Base-by-base conservation (phyloP, 1,139 yeast species). In the Lodderomyces orthopsilosis region DNA sequence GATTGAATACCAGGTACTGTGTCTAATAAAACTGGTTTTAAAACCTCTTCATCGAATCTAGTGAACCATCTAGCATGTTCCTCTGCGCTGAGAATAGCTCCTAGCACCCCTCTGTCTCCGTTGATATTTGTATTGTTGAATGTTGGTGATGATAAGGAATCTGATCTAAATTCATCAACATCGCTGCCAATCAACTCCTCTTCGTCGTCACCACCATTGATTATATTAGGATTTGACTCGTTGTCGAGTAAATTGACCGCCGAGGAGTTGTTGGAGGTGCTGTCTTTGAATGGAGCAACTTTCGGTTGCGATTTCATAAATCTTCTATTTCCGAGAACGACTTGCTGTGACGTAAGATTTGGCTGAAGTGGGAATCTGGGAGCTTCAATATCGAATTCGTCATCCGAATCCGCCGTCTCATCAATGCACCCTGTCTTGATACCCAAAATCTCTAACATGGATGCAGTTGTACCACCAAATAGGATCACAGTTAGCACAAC, bases 391-490 rank as follows among this genome's bases (percentile, higher is more conserved):
- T 91, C 98, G 61, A 93, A 93, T 61, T 93, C 98, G 58, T 93
- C 98, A 62, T 93, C 98, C 35, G 90, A 81, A 36, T 83, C 93
- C 35, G 62, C 61, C 39, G 71, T 71, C 43, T 88, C 96, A 55
- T 85, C 93, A 24, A 87, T 75, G 48, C 93, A 89, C 0, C 98
- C 98, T 1, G 95, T 86, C 52, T 86, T 85, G 52, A 94, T 94
- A 39, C 95, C 95, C 53, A 93, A 71, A 48, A 93, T 88, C 60
- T 94, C 98, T 49, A 94, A 77, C 98, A 94, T 94, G 38, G 96
- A 87, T 1, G 98, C 97, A 0, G 98, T 93, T 1, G 98, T 94
- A 39, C 99, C 98, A 43, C 99, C 99, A 64, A 94, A 94, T 32
- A 94, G 77, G 48, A 94, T 91, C 26, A 94, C 98, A 0, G 99